Conservation (phyloP, 2,329 filamentous ascomycete species). For the Teratosphaeria gauchensis region DNA sequence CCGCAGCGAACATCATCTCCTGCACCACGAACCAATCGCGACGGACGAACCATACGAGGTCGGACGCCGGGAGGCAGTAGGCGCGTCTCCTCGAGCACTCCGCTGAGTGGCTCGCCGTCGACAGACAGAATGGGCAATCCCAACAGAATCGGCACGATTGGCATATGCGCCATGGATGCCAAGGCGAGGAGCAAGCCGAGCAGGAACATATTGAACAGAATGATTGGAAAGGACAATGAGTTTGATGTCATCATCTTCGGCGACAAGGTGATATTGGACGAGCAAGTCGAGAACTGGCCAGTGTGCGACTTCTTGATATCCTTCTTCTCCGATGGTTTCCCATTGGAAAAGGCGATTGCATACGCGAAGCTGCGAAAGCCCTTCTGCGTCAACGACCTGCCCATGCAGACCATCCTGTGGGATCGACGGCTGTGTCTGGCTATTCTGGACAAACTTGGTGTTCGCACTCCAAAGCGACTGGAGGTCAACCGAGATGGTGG, state of each 20-base stretch:
- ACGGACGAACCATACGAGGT: constrained; percentile 29
- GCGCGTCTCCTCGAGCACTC: constrained; percentile 71
- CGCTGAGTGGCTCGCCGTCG: constrained; percentile 71
- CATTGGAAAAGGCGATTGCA: constrained; percentile 90
- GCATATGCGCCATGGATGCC: constrained; percentile 87
- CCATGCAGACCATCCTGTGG: constrained; percentile 96
- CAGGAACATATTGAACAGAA: constrained; percentile 84
- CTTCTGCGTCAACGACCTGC: constrained; percentile 93
- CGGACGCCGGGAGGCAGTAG: constrained; percentile 50
- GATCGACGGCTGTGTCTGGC: constrained; percentile 82
- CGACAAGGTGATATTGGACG: constrained; percentile 96
- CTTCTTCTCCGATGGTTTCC: constrained; percentile 97
- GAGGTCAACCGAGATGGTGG: constrained; percentile 93
- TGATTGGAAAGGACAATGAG: constrained; percentile 82
- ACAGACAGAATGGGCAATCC: constrained; percentile 55
- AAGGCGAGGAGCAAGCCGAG: constrained; percentile 97
- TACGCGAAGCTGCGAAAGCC: constrained; percentile 90
- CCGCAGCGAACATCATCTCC: constrained; percentile 45
- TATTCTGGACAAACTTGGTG: constrained; percentile 78
- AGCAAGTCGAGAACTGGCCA: constrained; percentile 93
- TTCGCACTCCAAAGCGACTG: constrained; percentile 77
- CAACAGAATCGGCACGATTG: constrained; percentile 58
- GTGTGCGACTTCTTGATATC: constrained; percentile 94
- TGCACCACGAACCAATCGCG: constrained; percentile 8
- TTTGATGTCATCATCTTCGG: constrained; percentile 98